Percentiles rank a stretch among this genome's conserved stretches.
Evolutionary conservation across 306 rosid species (phyloP).

Genomic region (cucumber (Cucumis sativus)): Cucumber_9930_V3 NC_026661.2:5179001-5179500

Average conservation of each 20-base stretch:
- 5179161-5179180: not conserved
- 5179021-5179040: not conserved
- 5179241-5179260: not conserved
- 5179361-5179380: constrained; percentile 35
- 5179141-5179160: not conserved
- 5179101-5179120: not conserved
- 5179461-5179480: constrained; percentile 40
- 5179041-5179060: not conserved
- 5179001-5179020: not conserved
- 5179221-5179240: not conserved
- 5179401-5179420: constrained; percentile 41
- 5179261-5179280: not conserved
- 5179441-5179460: constrained; percentile 44
- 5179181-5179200: not conserved
- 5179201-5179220: not conserved
- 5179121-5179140: not conserved
- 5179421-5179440: constrained; percentile 44
- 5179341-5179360: constrained; percentile 22
- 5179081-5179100: not conserved
- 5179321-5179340: constrained; percentile 15
- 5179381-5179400: constrained; percentile 31
- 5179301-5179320: constrained; percentile 1
- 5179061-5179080: not conserved
- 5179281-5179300: not conserved
- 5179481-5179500: constrained; percentile 39